phyloP scores from a whole-genome alignment of 192 early-diverging fungal genomes.

The Coemansia sp. region DNA sequence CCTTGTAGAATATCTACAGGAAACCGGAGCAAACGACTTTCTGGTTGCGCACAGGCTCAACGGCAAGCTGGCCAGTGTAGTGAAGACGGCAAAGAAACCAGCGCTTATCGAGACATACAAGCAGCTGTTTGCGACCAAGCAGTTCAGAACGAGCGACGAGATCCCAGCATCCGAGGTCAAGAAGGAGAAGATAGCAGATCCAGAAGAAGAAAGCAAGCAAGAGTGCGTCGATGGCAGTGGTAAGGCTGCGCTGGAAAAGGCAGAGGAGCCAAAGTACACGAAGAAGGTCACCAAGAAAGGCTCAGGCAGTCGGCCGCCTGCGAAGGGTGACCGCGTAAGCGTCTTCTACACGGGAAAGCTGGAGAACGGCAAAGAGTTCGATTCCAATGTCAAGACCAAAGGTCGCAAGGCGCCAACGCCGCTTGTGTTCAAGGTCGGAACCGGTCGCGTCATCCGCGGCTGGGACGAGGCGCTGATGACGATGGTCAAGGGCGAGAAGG shows the following conservation, averaged over 20 bases:
- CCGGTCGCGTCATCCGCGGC: conserved; percentile 91
- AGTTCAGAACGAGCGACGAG: conserved; percentile 55
- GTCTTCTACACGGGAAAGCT: conserved; percentile 69
- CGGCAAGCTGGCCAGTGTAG: conserved; percentile 67
- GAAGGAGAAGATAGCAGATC: conserved; percentile 21
- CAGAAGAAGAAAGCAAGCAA: neutral
- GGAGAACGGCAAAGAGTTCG: conserved; percentile 70
- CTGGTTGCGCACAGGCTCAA: conserved; percentile 68
- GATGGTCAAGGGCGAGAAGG: conserved; percentile 86
- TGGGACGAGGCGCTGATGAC: conserved; percentile 86
- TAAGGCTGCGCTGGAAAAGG: conserved; percentile 12
- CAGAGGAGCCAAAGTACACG: conserved; percentile 62
- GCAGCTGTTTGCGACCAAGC: conserved; percentile 61
- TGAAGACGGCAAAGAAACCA: conserved; percentile 70
- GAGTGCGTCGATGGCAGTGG: conserved; percentile 4
- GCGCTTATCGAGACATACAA: conserved; percentile 63
- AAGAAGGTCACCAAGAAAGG: conserved; percentile 70
- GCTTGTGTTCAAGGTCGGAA: conserved; percentile 81
- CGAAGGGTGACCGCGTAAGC: conserved; percentile 69
- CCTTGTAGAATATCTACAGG: conserved; percentile 65
- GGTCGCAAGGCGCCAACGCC: conserved; percentile 67
- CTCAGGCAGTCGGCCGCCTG: conserved; percentile 56
- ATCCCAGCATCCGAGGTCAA: conserved; percentile 37
- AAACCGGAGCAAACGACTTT: conserved; percentile 63
- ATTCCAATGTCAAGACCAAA: conserved; percentile 60